These are phyloP conservation scores for Kazachstania psychrophila DNA, from an alignment of 805 yeast species.

Conservation along the genomic window DNA sequence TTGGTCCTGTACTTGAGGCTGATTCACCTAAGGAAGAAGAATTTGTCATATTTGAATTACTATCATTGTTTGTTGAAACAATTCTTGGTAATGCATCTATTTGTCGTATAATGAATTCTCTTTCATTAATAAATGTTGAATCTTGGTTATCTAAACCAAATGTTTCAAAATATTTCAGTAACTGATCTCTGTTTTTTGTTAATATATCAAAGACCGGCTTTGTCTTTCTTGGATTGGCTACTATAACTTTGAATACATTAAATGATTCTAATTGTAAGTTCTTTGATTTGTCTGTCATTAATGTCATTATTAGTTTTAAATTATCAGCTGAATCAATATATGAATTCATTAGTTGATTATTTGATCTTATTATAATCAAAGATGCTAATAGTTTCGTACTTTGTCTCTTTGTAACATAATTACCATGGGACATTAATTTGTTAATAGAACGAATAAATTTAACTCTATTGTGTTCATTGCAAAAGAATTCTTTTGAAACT, in stretches of 20 bases:
- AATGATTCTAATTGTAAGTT: slow-evolving; percentile 87
- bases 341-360: slow-evolving; percentile 59
- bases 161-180: slow-evolving; percentile 56
- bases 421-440: slow-evolving; percentile 60
- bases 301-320: slow-evolving; percentile 75
- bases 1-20: background rate
- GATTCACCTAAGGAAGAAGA: background rate
- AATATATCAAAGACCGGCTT: slow-evolving; percentile 73
- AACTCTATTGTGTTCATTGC: slow-evolving; percentile 38
- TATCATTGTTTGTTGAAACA: slow-evolving; percentile 21
- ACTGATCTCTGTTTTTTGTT: slow-evolving; percentile 71
- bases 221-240: slow-evolving; percentile 90
- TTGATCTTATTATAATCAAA: slow-evolving; percentile 60
- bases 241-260: slow-evolving; percentile 86
- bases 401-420: slow-evolving; percentile 90
- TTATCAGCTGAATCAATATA: slow-evolving; percentile 78
- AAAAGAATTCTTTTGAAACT: slow-evolving; percentile 59
- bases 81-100: slow-evolving; percentile 65
- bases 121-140: slow-evolving; percentile 62
- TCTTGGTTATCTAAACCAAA: slow-evolving; percentile 55
- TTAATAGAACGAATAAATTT: slow-evolving; percentile 56
- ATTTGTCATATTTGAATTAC: background rate
- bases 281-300: slow-evolving; percentile 79
- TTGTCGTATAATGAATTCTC: slow-evolving; percentile 67
- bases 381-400: slow-evolving; percentile 67